Percentiles rank a stretch among this genome's conserved stretches.
Conservation (phyloP, 129 eudicot species). For the Tagetes patula region DNA sequence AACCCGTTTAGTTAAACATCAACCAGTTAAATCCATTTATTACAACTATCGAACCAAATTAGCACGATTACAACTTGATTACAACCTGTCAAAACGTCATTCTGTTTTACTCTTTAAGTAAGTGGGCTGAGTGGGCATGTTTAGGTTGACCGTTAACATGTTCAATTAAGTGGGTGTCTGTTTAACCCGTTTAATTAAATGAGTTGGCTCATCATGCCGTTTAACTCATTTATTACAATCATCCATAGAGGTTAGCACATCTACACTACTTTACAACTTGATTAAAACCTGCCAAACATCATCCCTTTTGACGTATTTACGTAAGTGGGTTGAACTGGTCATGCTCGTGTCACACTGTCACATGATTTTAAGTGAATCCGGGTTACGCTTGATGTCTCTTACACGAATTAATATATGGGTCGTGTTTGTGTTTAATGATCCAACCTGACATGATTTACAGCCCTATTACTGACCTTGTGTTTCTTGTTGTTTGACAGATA, state of each 20-base stretch:
- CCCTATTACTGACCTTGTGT: not conserved
- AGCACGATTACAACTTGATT: not conserved
- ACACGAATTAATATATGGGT: not conserved
- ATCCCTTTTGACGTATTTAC: no score
- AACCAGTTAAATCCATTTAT: no score
- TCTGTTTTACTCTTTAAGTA: no score
- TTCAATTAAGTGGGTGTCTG: no score
- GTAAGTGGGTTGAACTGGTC: not conserved
- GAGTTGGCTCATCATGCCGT: no score
- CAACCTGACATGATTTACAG: not conserved
- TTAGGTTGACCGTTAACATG: no score
- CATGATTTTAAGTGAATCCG: not conserved
- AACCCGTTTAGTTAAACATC: no score
- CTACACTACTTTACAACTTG: not conserved
- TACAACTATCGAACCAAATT: not conserved
- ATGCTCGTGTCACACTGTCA: no score
- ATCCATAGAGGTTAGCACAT: no score
- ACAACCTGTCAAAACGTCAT: not conserved
- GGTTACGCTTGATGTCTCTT: not conserved
- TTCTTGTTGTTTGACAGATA: conserved; percentile 51
- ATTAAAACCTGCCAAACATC: not conserved
- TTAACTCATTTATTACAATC: no score
- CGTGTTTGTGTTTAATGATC: not conserved
- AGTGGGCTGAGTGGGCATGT: no score
- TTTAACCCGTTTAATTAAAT: no score